Evolutionary conservation across 129 eudicot genomes (phyloP).

Genomic region (Kitagawia praeruptora): DNA sequence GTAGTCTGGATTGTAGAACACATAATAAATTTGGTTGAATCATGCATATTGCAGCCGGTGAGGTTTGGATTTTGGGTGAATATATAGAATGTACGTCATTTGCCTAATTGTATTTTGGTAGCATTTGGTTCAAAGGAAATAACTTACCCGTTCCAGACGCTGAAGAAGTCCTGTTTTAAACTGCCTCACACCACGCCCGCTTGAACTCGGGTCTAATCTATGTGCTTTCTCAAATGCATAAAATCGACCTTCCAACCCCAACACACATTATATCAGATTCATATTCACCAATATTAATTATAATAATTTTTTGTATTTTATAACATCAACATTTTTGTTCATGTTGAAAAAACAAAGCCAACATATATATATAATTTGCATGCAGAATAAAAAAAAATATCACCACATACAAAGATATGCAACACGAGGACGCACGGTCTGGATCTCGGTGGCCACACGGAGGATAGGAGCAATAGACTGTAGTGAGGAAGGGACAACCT

Average conservation of each 20-base stretch:
- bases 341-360: neutral
- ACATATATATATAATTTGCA: neutral
- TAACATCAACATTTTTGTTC: neutral
- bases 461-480: conserved; percentile 84
- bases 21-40: too few species aligned
- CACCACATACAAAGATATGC: conserved; percentile 69
- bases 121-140: too few species aligned
- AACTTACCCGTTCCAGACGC: conserved; percentile 68
- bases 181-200: conserved; percentile 93
- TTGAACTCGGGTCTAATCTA: conserved; percentile 80
- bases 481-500: conserved; percentile 91
- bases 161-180: conserved; percentile 84
- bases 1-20: too few species aligned
- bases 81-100: too few species aligned
- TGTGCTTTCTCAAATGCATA: conserved; percentile 93
- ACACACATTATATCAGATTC: neutral
- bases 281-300: neutral
- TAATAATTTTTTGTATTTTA: too few species aligned
- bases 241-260: conserved; percentile 50
- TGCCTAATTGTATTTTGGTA: too few species aligned
- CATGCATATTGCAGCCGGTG: too few species aligned
- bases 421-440: conserved; percentile 77
- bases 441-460: conserved; percentile 83
- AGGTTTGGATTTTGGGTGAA: too few species aligned
- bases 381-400: neutral